A percentile compares a stretch with the other conserved stretches of the same genome.
Evolutionary conservation across 805 yeast genomes (phyloP).

Genomic region (Hanseniaspora mollemarum): DNA sequence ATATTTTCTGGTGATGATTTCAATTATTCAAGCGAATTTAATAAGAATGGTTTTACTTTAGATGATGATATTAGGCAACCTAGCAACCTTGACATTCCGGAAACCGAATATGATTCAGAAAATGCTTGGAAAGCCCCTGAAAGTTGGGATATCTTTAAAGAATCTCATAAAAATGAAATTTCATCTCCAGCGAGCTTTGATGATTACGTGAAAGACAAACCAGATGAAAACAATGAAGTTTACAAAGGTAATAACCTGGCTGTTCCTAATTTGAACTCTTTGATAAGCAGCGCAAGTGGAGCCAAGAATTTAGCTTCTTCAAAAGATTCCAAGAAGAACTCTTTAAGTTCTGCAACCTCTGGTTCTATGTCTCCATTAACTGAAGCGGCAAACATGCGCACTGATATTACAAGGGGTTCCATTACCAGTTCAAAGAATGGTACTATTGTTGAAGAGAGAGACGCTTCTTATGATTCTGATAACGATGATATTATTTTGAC

Average conservation of each 20-base stretch:
- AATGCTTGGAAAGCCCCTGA: slow-evolving; percentile 14
- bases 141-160: slow-evolving; percentile 16
- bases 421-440: not conserved
- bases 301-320: not conserved
- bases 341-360: not conserved
- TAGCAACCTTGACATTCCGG: not conserved
- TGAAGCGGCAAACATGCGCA: not conserved
- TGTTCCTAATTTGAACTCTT: no score
- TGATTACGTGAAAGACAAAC: not conserved
- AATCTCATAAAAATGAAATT: not conserved
- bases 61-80: not conserved
- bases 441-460: slow-evolving; percentile 8
- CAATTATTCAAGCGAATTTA: not conserved
- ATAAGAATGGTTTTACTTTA: not conserved
- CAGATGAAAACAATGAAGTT: no score
- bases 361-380: slow-evolving; percentile 8
- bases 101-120: not conserved
- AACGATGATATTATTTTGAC: slow-evolving; percentile 12
- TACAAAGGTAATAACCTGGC: no score
- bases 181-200: not conserved
- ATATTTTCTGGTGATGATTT: not conserved
- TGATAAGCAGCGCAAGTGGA: no score
- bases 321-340: slow-evolving; percentile 4
- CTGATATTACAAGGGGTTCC: not conserved
- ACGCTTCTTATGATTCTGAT: slow-evolving; percentile 14